phyloP scores from a whole-genome alignment of 495 filamentous ascomycete genomes.

The Aspergillus haitiensis region DNA sequence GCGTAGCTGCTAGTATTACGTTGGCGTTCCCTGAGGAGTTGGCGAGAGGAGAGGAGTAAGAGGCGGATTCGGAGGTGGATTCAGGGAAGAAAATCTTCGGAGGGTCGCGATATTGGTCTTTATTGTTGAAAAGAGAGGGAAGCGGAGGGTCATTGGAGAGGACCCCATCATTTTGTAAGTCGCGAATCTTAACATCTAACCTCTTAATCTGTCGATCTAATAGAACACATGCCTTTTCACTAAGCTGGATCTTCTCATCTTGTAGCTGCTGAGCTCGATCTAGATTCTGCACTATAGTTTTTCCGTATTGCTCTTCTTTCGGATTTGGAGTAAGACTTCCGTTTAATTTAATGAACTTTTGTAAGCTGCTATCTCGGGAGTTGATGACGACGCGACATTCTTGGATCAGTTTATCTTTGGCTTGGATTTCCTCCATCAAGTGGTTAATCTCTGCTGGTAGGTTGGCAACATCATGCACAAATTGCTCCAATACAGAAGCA shows the following conservation, averaged over 20 bases:
- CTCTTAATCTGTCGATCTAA: constrained; percentile 87
- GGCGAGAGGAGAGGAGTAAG: constrained; percentile 43
- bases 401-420: constrained; percentile 79
- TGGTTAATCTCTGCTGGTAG: constrained; percentile 89
- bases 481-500: constrained; percentile 87
- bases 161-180: constrained; percentile 74
- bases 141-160: constrained; percentile 75
- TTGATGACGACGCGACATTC: constrained; percentile 73
- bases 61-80: constrained; percentile 38
- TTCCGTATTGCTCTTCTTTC: constrained; percentile 75
- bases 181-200: constrained; percentile 83
- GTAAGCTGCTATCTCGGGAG: constrained; percentile 75
- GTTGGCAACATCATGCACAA: constrained; percentile 86
- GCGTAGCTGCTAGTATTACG: constrained; percentile 43
- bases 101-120: constrained; percentile 56
- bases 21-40: constrained; percentile 47
- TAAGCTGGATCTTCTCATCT: constrained; percentile 81
- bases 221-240: constrained; percentile 71
- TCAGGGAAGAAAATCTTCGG: constrained; percentile 53
- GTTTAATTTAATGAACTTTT: constrained; percentile 86
- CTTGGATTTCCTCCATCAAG: constrained; percentile 89
- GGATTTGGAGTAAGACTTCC: constrained; percentile 80
- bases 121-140: constrained; percentile 72
- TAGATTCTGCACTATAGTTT: constrained; percentile 69
- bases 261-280: constrained; percentile 71